Evolutionary conservation across 2,329 filamentous ascomycete genomes (phyloP).

Genomic region (Dactylellina leptospora): DNA sequence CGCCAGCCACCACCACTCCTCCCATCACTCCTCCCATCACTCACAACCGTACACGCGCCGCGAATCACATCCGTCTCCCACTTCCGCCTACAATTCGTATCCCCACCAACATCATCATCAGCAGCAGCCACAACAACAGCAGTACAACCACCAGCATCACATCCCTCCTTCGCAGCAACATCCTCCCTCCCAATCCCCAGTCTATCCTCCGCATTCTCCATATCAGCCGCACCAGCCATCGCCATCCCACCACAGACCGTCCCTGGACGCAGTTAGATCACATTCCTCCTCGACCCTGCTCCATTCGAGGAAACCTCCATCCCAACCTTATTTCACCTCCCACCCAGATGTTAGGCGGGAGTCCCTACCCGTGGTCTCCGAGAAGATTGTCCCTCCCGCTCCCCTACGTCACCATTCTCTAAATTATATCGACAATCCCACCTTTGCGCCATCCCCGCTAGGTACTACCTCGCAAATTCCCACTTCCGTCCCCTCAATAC

Average conservation of each 20-base stretch:
- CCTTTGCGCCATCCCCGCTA: constrained; percentile 35
- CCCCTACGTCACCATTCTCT: constrained; percentile 44
- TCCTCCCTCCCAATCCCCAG: constrained; percentile 6
- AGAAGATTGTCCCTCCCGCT: constrained; percentile 32
- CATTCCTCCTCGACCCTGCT: constrained; percentile 28
- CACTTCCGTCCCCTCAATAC: constrained; percentile 27
- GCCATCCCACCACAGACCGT: constrained; percentile 31
- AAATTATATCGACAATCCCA: constrained; percentile 36
- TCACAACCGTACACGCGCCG: too few relatives aligned
- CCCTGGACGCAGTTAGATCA: constrained; percentile 19
- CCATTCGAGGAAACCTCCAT: constrained; percentile 30
- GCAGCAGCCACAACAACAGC: neutral
- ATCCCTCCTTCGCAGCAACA: constrained; percentile 20
- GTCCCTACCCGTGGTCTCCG: constrained; percentile 39
- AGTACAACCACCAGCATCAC: constrained; percentile 26
- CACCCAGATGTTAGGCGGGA: constrained; percentile 39
- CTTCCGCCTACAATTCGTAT: too few relatives aligned
- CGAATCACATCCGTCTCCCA: too few relatives aligned
- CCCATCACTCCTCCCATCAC: too few relatives aligned
- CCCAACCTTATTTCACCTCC: constrained; percentile 27
- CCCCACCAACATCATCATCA: neutral
- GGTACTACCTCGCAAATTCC: constrained; percentile 20
- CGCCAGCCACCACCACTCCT: neutral
- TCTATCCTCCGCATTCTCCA: constrained; percentile 5
- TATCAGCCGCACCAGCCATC: constrained; percentile 24